Evolutionary conservation across 108 stramenopile species (phyloP), one percentile per base, ranked within the genome.

Genomic region (Hondaea fermentalgiana): DNA sequence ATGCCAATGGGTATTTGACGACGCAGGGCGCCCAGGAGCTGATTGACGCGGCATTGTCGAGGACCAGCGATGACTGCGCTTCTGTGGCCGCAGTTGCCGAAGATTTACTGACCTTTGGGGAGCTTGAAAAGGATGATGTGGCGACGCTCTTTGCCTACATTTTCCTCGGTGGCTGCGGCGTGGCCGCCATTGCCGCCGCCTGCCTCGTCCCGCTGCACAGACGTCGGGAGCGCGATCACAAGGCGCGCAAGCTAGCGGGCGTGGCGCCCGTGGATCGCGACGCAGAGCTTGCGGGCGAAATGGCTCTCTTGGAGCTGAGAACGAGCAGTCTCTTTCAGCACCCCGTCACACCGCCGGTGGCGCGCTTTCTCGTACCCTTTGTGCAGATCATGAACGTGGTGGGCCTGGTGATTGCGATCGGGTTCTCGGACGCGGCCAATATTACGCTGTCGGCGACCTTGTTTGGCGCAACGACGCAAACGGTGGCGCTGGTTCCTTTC

Each of bases 261-360:
- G 64, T 42, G 42, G 35, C 42, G 25, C 64, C 64, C 2, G 64
- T 42, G 42, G 42, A 69, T 17, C 35, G 64, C 76, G 51, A 83
- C 49, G 76, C 76, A 35, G 51, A 83, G 45, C n/a, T 83, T 8
- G 76, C 76, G n/a, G 12, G 49, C n/a, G 51, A 53, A 6, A 83
- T 83, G 76, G 76, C 49, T 6, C 45, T 83, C 12, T 12, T 83
- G 10, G 76, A 83, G 51, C 51, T 83, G 10, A 43, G 76, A 6
- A 83, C 28, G 17, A 83, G 49, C 16, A 83, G 76, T 35, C 45
- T 83, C 76, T 83, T 83, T 35, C 76, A 83, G 76, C 76, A 83
- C 28, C 76, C 76, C 49, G 12, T 28, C 76, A 83, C 76, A 16
- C 76, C 76, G 6, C 10, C 49, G 10, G 76, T 83, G 51, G 76